Conservation (phyloP, 2,329 filamentous ascomycete species). For the Hymenoscyphus infarciens region DNA sequence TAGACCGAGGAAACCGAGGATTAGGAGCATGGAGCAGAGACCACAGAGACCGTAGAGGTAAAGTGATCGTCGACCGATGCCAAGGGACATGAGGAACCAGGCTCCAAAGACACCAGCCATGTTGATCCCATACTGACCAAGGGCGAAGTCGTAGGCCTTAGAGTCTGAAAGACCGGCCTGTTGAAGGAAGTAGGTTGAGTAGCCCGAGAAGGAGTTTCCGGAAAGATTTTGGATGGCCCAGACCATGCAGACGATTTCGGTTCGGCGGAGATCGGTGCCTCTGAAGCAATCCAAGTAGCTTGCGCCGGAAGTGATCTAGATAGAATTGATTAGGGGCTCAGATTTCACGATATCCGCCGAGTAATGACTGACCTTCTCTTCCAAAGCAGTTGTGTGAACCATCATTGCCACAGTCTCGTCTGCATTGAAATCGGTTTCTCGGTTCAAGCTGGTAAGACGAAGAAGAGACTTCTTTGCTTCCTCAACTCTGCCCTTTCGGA, state of each 20-base stretch:
- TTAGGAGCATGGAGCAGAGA: slow-evolving; percentile 61
- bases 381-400: slow-evolving; percentile 54
- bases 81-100: slow-evolving; percentile 45
- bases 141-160: slow-evolving; percentile 52
- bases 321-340: background rate
- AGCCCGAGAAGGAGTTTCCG: slow-evolving; percentile 62
- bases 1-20: slow-evolving; percentile 68
- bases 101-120: slow-evolving; percentile 52
- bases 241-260: slow-evolving; percentile 56
- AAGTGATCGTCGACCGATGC: slow-evolving; percentile 49
- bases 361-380: slow-evolving; percentile 39
- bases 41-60: slow-evolving; percentile 48
- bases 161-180: slow-evolving; percentile 50
- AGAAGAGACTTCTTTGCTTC: slow-evolving; percentile 42
- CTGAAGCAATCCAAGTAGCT: slow-evolving; percentile 50
- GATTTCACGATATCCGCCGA: background rate
- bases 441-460: slow-evolving; percentile 36
- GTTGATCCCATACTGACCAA: slow-evolving; percentile 48
- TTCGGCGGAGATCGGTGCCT: slow-evolving; percentile 47
- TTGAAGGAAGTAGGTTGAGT: slow-evolving; percentile 59
- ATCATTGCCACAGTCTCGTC: slow-evolving; percentile 52
- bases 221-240: slow-evolving; percentile 63
- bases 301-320: slow-evolving; percentile 38
- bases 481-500: slow-evolving; percentile 43
- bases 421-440: slow-evolving; percentile 43